Base-by-base conservation (phyloP, 2,329 filamentous ascomycete species). In the Geosmithia morbida region DNA sequence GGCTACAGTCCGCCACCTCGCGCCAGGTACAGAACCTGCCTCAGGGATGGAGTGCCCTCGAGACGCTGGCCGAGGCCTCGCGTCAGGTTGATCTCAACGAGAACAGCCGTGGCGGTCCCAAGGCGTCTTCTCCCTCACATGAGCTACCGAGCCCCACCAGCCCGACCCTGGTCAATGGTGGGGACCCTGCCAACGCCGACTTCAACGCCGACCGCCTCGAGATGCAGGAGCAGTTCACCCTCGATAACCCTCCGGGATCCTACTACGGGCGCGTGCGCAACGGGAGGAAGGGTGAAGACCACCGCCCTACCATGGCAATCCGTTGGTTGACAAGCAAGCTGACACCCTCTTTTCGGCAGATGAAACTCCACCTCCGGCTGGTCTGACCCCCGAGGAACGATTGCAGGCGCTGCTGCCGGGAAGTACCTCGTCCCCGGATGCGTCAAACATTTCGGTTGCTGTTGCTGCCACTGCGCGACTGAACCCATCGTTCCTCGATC, bases 1-100 rank as follows among this genome's bases (percentile, higher is more conserved):
- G 45, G 17, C 18, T 22, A 3, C 16, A n/a, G 39, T 54, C 60
- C 1, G 56, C 60, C 45, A 54, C 56, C 10, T 37, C 43, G 56
- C 61, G 49, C 54, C 49, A 48, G 4, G 48, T 58, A 7, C 53
- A 50, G 43, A 63, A 66, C 19, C 57, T 70, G 7, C 69, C 72
- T 1, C 75, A 78, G 53, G 78, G 79, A 53, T 87, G 87, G 72
- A 87, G 86, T 51, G 85, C 86, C 2, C 70, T 95, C 39, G 86
- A 94, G 60, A 88, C 88, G 5, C 71, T 95, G 19, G 88, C 88
- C 30, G 88, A 95, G 64, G 88, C 89, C 0, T 94, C 88, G 45
- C 77, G 87, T 46, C 85, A 86, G 61, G 77, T 92, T 49, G 84
- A 85, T 54, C 69, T 79, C 16, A 75, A 70, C 50, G 74, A 80